These are phyloP conservation scores for Erythrobasidium hasegawianum DNA, from an alignment of 1,284 basidiomycete genomes.

Conservation along the genomic window DNA sequence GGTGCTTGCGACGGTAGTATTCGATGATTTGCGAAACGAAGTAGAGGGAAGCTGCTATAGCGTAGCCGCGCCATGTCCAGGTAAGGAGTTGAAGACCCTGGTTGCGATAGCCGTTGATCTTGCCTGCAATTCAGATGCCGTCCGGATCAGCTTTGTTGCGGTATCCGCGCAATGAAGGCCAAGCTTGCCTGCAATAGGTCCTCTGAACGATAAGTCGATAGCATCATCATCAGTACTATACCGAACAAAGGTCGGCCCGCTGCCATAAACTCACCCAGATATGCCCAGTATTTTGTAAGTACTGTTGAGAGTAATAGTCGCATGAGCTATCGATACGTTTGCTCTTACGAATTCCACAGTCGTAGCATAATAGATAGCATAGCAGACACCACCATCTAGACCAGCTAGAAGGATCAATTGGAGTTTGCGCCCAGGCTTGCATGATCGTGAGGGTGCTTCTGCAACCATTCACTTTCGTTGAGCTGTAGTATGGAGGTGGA, in stretches of 20 bases:
- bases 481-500: not conserved
- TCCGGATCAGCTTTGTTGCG: too few species aligned
- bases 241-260: not conserved
- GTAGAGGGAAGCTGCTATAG: not conserved
- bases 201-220: not conserved
- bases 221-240: not conserved
- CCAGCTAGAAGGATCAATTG: not conserved
- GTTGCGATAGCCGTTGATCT: not conserved
- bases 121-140: not conserved
- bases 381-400: not conserved
- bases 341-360: not conserved
- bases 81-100: not conserved
- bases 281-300: slow-evolving; percentile 15
- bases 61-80: not conserved
- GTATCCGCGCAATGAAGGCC: too few species aligned
- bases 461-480: slow-evolving; percentile 1
- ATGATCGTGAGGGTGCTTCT: not conserved
- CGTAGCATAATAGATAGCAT: slow-evolving; percentile 10
- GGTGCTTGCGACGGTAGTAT: not conserved
- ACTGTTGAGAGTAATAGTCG: slow-evolving; percentile 3
- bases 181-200: not conserved
- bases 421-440: not conserved
- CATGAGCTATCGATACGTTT: not conserved
- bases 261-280: not conserved
- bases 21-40: not conserved